phyloP scores from a whole-genome alignment of 768 basidiomycete species.

The Xerocomellus intermedius region DNA sequence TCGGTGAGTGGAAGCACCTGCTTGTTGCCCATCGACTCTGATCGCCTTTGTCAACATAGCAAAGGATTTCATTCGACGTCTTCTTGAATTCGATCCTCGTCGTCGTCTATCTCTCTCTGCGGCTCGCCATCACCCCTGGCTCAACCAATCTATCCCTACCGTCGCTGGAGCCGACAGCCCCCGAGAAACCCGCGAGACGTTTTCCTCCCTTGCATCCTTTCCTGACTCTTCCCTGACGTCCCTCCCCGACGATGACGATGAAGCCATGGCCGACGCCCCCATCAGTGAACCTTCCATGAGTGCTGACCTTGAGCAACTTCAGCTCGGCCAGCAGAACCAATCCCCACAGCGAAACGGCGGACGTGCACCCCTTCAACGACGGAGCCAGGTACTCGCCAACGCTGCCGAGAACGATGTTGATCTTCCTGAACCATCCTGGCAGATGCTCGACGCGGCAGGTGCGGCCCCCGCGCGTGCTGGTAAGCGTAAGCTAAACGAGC shows the following conservation, averaged over 20 bases:
- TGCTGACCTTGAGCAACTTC: slow-evolving; percentile 32
- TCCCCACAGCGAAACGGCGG: slow-evolving; percentile 9
- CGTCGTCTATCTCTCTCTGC: slow-evolving; percentile 68
- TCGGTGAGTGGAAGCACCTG: slow-evolving; percentile 40
- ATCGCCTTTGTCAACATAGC: slow-evolving; percentile 45
- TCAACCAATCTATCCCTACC: slow-evolving; percentile 28
- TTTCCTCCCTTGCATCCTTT: slow-evolving; percentile 11
- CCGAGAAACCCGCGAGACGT: slow-evolving; percentile 1
- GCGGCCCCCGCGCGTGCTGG: slow-evolving; percentile 26
- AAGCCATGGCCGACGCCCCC: slow-evolving; percentile 12
- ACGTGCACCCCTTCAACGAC: slow-evolving; percentile 41
- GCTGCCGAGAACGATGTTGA: slow-evolving; percentile 42
- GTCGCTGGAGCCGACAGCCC: background rate
- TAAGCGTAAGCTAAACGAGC: slow-evolving; percentile 39
- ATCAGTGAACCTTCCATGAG: slow-evolving; percentile 29
- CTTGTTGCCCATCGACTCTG: background rate
- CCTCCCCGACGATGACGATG: slow-evolving; percentile 23
- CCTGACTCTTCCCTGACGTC: slow-evolving; percentile 22
- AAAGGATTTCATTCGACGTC: slow-evolving; percentile 59
- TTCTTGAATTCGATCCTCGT: slow-evolving; percentile 65
- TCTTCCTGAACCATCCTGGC: slow-evolving; percentile 52
- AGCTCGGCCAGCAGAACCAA: slow-evolving; percentile 26
- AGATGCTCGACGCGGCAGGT: slow-evolving; percentile 46
- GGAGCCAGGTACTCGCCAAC: slow-evolving; percentile 46
- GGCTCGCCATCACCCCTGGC: slow-evolving; percentile 78